Evolutionary conservation across 2,329 filamentous ascomycete species (phyloP), one percentile per base, ranked within the genome.

Genomic region (Colletotrichum graminicola): DNA sequence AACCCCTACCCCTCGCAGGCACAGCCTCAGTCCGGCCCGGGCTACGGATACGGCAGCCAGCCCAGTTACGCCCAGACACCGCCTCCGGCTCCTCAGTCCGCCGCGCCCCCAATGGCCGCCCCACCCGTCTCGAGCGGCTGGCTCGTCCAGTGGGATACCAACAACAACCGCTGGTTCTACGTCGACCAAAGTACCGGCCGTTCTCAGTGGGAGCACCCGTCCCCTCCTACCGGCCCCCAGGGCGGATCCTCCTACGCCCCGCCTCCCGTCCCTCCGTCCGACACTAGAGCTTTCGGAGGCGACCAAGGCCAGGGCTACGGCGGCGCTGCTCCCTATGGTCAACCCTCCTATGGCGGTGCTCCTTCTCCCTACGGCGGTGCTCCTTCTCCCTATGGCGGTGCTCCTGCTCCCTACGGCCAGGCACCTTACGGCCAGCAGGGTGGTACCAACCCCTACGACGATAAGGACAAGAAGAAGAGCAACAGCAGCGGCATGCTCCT

Each of bases 151-250:
- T 93, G 87, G 80, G 90, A 93, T 74, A 85, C 88, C 68, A 84
- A 83, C 69, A 82, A 85, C 71, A 87, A 90, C 76, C 87, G 88
- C 66, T 92, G 88, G 82, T 92, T 88, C 81, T 93, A 91, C 76
- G 84, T 89, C 67, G 89, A 92, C 78, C 82, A 88, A 67, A 83
- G 87, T 57, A 88, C 88, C 16, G 89, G 89, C 26, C 86, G 85
- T 69, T 87, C 88, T 0, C 90, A 92, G 79, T 92, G 90, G 90
- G 89, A 91, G 73, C 83, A 85, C 21, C 89, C 90, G 72, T 75
- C 71, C 29, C 64, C 71, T 61, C 68, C 68, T 56, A 56, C 54
- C 68, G 60, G 63, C 11, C 60, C 60, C 41, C 60, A 68, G n/a
- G 69, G 63, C 51, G 51, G 61, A 41, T 65, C 67, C 41, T 56